These are phyloP conservation scores for Pisolithus sp. DNA, from an alignment of 768 basidiomycete genomes.

Conservation along the genomic window DNA sequence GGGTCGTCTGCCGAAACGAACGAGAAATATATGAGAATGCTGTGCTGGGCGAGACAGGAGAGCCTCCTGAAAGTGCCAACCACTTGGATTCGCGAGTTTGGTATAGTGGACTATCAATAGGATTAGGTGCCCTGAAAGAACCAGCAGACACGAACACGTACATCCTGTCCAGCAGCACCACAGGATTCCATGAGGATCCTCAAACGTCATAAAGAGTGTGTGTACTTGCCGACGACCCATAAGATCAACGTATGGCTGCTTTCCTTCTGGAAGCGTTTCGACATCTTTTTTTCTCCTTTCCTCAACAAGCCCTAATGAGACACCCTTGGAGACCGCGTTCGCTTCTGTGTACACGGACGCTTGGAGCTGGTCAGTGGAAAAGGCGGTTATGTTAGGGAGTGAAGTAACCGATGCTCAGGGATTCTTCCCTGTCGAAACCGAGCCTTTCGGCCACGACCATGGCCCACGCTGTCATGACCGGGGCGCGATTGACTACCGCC, in stretches of 20 bases:
- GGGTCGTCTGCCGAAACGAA: constrained; percentile 72
- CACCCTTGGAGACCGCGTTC: constrained; percentile 82
- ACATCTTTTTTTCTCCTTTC: constrained; percentile 45
- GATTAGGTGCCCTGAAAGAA: constrained; percentile 1
- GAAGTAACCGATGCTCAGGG: constrained; percentile 79
- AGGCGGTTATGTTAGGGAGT: not conserved
- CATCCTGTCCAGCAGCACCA: not conserved
- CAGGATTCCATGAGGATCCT: not conserved
- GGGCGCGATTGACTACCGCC: constrained; percentile 81
- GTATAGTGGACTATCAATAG: constrained; percentile 61
- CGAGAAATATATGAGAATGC: constrained; percentile 82
- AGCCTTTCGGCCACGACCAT: constrained; percentile 78
- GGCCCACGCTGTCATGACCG: constrained; percentile 93
- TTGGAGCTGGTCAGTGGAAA: constrained; percentile 22
- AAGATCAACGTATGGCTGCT: constrained; percentile 81
- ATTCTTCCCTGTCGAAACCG: constrained; percentile 84
- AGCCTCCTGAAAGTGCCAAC: constrained; percentile 73
- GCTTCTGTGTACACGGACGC: constrained; percentile 92
- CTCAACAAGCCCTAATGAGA: constrained; percentile 74
- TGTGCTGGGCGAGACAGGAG: constrained; percentile 61
- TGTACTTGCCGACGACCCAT: constrained; percentile 65
- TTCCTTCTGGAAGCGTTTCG: constrained; percentile 48
- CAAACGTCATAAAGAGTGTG: constrained; percentile 3
- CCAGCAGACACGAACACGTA: not conserved
- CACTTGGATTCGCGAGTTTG: constrained; percentile 64